Conservation (phyloP, 495 filamentous ascomycete species). For the Aspergillus asperescens region DNA sequence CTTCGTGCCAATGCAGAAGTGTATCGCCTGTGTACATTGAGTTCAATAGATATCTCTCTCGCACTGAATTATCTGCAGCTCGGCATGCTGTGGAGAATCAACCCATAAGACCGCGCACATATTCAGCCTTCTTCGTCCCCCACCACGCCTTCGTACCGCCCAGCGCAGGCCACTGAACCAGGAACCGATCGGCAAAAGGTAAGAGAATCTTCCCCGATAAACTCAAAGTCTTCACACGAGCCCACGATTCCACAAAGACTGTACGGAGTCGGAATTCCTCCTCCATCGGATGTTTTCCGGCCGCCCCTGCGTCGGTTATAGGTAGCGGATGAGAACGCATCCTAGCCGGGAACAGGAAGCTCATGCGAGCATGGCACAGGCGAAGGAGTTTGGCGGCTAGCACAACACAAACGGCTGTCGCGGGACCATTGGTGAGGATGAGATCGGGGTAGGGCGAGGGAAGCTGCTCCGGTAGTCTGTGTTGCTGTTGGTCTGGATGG, state of each 20-base stretch:
- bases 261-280: conserved; percentile 53
- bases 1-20: background rate
- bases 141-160: conserved; percentile 41
- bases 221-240: conserved; percentile 72
- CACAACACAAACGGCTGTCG: conserved; percentile 74
- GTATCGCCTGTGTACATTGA: background rate
- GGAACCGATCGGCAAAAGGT: conserved; percentile 59
- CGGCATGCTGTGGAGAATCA: conserved; percentile 12
- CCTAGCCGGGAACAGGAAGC: conserved; percentile 1
- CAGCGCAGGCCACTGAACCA: conserved; percentile 69
- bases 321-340: background rate
- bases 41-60: too few species aligned
- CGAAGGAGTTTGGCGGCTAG: conserved; percentile 63
- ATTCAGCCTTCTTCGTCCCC: conserved; percentile 40
- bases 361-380: conserved; percentile 37
- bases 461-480: conserved; percentile 15
- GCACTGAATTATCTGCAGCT: background rate
- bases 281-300: background rate
- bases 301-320: background rate
- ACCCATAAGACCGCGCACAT: conserved; percentile 43
- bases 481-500: conserved; percentile 25
- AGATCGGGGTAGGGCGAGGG: conserved; percentile 57
- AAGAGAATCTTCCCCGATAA: conserved; percentile 70
- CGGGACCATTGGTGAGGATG: conserved; percentile 85
- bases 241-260: conserved; percentile 90